Evolutionary conservation across 345 rosid species (phyloP).

Genomic region (Citrus cavaleriei): DNA sequence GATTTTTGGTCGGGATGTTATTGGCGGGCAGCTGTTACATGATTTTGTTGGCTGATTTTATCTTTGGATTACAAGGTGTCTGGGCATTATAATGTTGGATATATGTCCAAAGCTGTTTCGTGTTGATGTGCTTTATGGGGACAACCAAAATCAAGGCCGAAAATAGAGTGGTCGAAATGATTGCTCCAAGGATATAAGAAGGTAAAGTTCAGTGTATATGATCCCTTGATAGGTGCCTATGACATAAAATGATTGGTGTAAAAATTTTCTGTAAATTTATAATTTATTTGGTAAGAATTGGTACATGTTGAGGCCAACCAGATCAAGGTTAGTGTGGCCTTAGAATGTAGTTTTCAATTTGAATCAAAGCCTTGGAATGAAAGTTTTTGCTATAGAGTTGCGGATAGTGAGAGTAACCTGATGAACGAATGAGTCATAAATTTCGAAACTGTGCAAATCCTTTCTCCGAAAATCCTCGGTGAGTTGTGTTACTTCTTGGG

Average conservation of each 20-base stretch:
- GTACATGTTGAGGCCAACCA: conserved; percentile 3
- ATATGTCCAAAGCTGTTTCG: conserved; percentile 5
- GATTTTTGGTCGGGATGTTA: conserved; percentile 61
- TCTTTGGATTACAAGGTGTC: background rate
- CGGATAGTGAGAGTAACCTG: background rate
- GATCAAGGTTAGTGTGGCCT: background rate
- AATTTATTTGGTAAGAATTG: conserved; percentile 5
- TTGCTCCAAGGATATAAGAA: conserved; percentile 4
- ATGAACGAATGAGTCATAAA: background rate
- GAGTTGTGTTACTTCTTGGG: background rate
- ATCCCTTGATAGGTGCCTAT: conserved; percentile 1
- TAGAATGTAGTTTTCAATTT: conserved; percentile 5
- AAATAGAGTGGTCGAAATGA: background rate
- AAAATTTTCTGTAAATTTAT: conserved; percentile 29
- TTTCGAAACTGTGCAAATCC: background rate
- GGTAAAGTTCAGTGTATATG: conserved; percentile 18
- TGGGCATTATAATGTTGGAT: background rate
- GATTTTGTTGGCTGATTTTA: conserved; percentile 74
- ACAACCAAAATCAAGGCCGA: conserved; percentile 5
- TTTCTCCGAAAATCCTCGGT: no score
- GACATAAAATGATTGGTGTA: conserved; percentile 19
- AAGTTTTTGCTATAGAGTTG: conserved; percentile 1
- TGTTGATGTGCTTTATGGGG: conserved; percentile 3
- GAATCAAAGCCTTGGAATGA: background rate
- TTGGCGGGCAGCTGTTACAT: conserved; percentile 87